These are phyloP conservation scores for Leccinum truebloodii DNA, from an alignment of 768 basidiomycete species.

Conservation along the genomic window DNA sequence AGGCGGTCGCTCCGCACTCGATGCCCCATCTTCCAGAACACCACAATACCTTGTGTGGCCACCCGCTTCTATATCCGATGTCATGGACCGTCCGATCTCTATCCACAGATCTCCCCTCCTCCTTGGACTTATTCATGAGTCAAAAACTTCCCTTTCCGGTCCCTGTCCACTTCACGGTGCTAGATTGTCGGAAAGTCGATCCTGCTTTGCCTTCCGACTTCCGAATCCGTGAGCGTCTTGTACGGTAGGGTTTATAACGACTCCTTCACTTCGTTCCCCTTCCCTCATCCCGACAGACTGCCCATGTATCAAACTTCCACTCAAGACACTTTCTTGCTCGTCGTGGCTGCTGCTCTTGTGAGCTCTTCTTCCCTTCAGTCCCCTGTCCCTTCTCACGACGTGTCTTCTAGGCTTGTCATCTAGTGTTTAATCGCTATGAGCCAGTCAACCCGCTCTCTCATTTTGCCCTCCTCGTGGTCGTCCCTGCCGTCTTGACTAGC, in stretches of 20 bases:
- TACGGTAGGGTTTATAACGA: slow-evolving; percentile 25
- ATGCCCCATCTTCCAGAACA: slow-evolving; percentile 24
- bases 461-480: slow-evolving; percentile 22
- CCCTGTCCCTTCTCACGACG: slow-evolving; percentile 10
- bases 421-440: slow-evolving; percentile 35
- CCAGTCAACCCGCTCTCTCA: slow-evolving; percentile 30
- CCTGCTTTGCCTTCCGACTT: slow-evolving; percentile 30
- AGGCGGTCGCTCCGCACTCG: slow-evolving; percentile 26
- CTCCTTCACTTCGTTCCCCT: slow-evolving; percentile 14
- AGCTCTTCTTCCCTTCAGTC: slow-evolving; percentile 4
- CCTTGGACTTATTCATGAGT: slow-evolving; percentile 15
- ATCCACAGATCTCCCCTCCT: slow-evolving; percentile 18
- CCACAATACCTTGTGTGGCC: slow-evolving; percentile 11
- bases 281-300: slow-evolving; percentile 16
- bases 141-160: slow-evolving; percentile 25
- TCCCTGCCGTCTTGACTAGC: slow-evolving; percentile 24
- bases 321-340: slow-evolving; percentile 23
- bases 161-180: slow-evolving; percentile 24
- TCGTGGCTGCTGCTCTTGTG: slow-evolving; percentile 27
- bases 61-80: slow-evolving; percentile 17
- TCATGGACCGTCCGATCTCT: slow-evolving; percentile 19
- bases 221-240: slow-evolving; percentile 35
- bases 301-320: slow-evolving; percentile 22
- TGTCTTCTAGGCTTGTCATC: slow-evolving; percentile 27
- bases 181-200: slow-evolving; percentile 41